A percentile compares a stretch with the other conserved stretches of the same genome.
Conservation (phyloP, 73 alveolate genomes). For the Blepharisma stoltei region DNA sequence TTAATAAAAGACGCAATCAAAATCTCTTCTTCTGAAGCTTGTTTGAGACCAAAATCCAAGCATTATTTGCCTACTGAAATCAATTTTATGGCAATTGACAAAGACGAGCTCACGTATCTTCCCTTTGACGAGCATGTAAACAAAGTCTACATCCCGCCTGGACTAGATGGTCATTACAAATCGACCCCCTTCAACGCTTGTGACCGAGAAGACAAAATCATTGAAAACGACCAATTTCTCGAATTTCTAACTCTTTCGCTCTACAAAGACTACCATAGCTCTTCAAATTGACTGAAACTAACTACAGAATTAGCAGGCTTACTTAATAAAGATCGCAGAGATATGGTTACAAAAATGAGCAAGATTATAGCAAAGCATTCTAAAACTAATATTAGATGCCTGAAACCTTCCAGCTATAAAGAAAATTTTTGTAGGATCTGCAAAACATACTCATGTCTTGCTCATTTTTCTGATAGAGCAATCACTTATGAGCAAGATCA, state of each 20-base stretch:
- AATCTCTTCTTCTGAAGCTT: not conserved
- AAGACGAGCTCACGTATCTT: not conserved
- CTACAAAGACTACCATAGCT: not conserved
- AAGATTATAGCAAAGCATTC: not conserved
- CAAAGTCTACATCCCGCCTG: constrained; percentile 10
- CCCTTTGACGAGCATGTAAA: constrained; percentile 4
- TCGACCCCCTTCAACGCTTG: not conserved
- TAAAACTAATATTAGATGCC: not conserved
- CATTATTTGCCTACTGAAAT: not conserved
- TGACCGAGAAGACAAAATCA: not conserved
- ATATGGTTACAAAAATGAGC: not conserved
- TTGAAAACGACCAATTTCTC: not conserved
- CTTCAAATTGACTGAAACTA: not conserved
- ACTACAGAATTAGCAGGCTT: not conserved
- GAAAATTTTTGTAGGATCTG: constrained; percentile 17
- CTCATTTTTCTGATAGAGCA: constrained; percentile 2
- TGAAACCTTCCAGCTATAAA: not conserved
- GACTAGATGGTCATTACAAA: not conserved
- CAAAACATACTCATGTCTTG: constrained; percentile 6
- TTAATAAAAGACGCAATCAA: not conserved
- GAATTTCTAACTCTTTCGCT: not conserved
- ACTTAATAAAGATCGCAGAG: not conserved
- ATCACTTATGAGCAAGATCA: not conserved
- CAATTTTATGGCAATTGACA: constrained; percentile 5
- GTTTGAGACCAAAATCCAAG: not conserved